Evolutionary conservation across 2,329 filamentous ascomycete genomes (phyloP).

Genomic region (Septoria linicola): DNA sequence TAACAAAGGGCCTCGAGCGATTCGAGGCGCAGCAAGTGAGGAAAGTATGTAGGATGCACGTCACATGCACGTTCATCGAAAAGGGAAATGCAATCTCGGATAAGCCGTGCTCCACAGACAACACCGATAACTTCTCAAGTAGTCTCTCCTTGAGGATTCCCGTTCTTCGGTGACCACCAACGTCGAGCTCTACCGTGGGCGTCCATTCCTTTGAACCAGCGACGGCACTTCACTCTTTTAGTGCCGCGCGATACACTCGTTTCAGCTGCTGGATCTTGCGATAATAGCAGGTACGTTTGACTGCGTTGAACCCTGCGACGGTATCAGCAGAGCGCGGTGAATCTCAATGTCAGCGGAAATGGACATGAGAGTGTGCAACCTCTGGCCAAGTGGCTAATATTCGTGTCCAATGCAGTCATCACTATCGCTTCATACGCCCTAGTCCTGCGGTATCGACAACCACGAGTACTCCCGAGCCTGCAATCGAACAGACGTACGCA

Average conservation of each 20-base stretch:
- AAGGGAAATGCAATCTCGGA: background rate
- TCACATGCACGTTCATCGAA: no score
- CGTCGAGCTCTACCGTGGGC: conserved; percentile 8
- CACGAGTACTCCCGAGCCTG: background rate
- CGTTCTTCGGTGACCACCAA: background rate
- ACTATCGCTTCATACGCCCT: no score
- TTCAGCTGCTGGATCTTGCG: background rate
- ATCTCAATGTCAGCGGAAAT: background rate
- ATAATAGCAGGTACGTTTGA: conserved; percentile 9
- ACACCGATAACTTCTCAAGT: background rate
- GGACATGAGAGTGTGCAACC: background rate
- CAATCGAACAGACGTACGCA: background rate
- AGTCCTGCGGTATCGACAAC: no score
- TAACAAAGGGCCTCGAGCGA: no score
- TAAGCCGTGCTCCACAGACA: no score
- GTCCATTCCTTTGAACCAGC: conserved; percentile 12
- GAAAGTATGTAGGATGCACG: no score
- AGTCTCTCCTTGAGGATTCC: background rate
- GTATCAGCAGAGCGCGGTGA: background rate
- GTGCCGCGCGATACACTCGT: conserved; percentile 10
- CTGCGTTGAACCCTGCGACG: conserved; percentile 3
- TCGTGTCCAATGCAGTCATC: background rate
- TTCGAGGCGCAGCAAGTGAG: no score
- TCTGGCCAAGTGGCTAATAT: background rate
- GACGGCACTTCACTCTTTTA: conserved; percentile 14